Base-by-base conservation (phyloP, 495 filamentous ascomycete genomes). In the Lophiostoma macrostomum region DNA sequence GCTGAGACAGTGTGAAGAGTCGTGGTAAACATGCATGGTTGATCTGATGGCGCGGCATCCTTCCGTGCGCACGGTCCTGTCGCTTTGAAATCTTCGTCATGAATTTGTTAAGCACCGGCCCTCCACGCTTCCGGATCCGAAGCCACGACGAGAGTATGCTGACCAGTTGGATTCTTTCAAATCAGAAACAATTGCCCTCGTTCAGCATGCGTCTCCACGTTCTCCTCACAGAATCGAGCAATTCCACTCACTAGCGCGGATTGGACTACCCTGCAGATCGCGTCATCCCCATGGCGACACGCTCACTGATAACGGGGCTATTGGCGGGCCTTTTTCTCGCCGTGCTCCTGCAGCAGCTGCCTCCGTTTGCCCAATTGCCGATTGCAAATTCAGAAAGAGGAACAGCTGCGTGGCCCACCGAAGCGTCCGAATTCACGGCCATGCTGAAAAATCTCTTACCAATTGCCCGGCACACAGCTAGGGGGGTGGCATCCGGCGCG, bases 361-460 rank as follows among this genome's bases (percentile, higher is more conserved):
- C 45, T 14, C 38, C 40, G 13, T 10, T 31, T 25, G 8, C 16
- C 18, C 27, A 47, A 40, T 4, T 44, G 50, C 50, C 50, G 50
- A 23, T 13, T n/a, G 19, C 14, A 10, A 12, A 13, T 28, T 4
- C 4, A 22, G 19, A 16, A 2, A 20, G n/a, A 13, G n/a, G 23
- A 10, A 24, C 13, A 29, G 23, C 19, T 20, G 13, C 23, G 19
- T 23, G 32, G 11, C 11, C 31, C 35, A 37, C 11, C 23, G 20
- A 31, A 50, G 4, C 23, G 13, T 8, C 22, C 28, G 24, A n/a
- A 14, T 5, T 56, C 12, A 37, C 37, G 18, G 12, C 29, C 28
- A 44, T 51, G 54, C 54, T 58, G 37, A 58, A 35, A 31, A 50
- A 58, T 58, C 31, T 47, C 39, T 52, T 58, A 51, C 54, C 51